Conservation (phyloP, 2,329 filamentous ascomycete species). For the Sclerotinia spermophila region DNA sequence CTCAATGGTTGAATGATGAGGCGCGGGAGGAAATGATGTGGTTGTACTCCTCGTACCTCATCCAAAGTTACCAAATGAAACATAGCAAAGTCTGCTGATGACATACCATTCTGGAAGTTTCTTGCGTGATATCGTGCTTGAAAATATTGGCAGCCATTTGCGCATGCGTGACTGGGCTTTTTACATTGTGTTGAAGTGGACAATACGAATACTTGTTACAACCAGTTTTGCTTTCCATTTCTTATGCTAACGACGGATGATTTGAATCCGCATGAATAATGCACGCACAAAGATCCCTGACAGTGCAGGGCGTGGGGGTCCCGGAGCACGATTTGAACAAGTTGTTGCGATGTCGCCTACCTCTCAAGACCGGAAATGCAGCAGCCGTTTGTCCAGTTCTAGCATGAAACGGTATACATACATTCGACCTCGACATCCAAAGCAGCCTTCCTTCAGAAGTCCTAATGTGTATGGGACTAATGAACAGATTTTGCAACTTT, state of each 20-base stretch:
- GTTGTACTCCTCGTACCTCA: constrained; percentile 32
- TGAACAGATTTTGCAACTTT: neutral
- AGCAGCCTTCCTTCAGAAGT: neutral
- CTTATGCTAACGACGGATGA: neutral
- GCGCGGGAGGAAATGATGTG: constrained; percentile 27
- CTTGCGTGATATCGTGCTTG: constrained; percentile 12
- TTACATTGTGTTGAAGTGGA: constrained; percentile 10
- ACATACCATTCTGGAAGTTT: constrained; percentile 14
- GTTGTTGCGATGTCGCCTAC: neutral
- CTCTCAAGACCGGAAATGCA: neutral
- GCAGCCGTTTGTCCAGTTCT: neutral
- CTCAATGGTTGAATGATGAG: constrained; percentile 30
- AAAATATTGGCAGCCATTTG: constrained; percentile 5
- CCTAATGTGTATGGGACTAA: neutral
- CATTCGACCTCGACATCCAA: neutral
- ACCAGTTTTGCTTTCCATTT: neutral
- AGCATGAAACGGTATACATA: neutral
- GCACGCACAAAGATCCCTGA: too few relatives aligned
- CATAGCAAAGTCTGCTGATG: constrained; percentile 36
- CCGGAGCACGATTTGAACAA: neutral
- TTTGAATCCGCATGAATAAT: neutral
- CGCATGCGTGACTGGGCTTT: constrained; percentile 9
- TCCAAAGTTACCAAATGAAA: constrained; percentile 32
- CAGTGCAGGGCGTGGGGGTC: too few relatives aligned
- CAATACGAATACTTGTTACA: neutral